phyloP scores from a whole-genome alignment of 352 stramenopile genomes.

The Nothophytophthora sp. region DNA sequence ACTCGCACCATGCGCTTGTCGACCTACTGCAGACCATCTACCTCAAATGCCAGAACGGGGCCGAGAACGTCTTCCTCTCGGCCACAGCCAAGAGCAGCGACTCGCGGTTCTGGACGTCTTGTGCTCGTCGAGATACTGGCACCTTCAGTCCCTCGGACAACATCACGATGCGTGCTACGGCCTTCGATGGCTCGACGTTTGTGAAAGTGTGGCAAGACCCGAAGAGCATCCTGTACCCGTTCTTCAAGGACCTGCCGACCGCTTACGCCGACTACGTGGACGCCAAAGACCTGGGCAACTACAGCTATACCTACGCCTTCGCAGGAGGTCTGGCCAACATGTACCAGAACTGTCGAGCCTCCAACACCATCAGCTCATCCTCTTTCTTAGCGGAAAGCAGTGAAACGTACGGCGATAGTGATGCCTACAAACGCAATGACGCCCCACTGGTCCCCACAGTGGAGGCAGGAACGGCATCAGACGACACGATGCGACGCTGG shows the following conservation, averaged over 20 bases:
- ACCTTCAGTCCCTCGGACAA: conserved; percentile 22
- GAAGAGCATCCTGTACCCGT: conserved; percentile 51
- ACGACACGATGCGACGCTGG: conserved; percentile 41
- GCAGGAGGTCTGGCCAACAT: conserved; percentile 45
- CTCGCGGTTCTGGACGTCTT: conserved; percentile 32
- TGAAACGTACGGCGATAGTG: background rate
- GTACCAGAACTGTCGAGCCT: conserved; percentile 43
- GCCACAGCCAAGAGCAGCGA: conserved; percentile 29
- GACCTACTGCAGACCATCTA: conserved; percentile 57
- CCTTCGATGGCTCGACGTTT: conserved; percentile 17
- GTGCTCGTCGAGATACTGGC: conserved; percentile 15
- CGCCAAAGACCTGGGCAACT: conserved; percentile 43
- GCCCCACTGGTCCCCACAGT: conserved; percentile 15
- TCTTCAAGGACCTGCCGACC: conserved; percentile 61
- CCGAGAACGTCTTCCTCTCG: conserved; percentile 21
- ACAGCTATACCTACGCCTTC: conserved; percentile 68
- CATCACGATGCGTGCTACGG: conserved; percentile 26
- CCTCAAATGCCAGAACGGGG: conserved; percentile 52
- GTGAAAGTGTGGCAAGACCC: conserved; percentile 38
- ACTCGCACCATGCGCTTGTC: conserved; percentile 43
- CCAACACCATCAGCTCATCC: conserved; percentile 26
- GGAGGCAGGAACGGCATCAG: conserved; percentile 15
- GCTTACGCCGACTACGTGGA: conserved; percentile 50
- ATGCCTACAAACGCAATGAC: background rate
- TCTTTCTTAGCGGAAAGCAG: conserved; percentile 4